A percentile compares a stretch with the other conserved stretches of the same genome.
These are phyloP conservation scores for Lachancea mirantina DNA, from an alignment of 805 yeast genomes.

Conservation along the genomic window DNA sequence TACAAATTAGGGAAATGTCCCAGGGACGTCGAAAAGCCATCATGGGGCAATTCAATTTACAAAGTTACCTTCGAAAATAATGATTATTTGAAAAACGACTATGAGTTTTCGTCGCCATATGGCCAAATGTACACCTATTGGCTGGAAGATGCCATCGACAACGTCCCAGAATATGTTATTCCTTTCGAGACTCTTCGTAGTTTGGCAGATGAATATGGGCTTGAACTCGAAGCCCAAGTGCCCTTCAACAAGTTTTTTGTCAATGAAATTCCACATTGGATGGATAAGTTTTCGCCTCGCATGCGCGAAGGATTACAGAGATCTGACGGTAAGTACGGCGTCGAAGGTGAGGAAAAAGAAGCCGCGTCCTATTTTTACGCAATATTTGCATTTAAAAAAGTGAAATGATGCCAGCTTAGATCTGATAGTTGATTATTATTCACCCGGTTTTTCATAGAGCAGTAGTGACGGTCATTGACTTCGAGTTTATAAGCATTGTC, in stretches of 20 bases:
- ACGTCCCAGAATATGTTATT: slow-evolving; percentile 94
- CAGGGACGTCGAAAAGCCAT: slow-evolving; percentile 41
- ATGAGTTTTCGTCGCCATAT: slow-evolving; percentile 63
- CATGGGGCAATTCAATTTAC: slow-evolving; percentile 84
- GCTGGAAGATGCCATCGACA: slow-evolving; percentile 87
- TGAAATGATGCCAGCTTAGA: slow-evolving; percentile 24
- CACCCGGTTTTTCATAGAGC: slow-evolving; percentile 44
- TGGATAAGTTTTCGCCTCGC: slow-evolving; percentile 48
- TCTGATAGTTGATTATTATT: neutral
- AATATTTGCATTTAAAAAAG: slow-evolving; percentile 74
- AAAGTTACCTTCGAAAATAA: slow-evolving; percentile 71
- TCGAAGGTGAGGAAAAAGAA: slow-evolving; percentile 84
- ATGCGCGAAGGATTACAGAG: slow-evolving; percentile 64
- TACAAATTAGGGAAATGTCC: slow-evolving; percentile 51
- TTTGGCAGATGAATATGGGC: slow-evolving; percentile 75
- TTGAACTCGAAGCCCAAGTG: slow-evolving; percentile 63
- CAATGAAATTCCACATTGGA: slow-evolving; percentile 66
- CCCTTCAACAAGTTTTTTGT: slow-evolving; percentile 78
- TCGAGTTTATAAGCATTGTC: slow-evolving; percentile 73
- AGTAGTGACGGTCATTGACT: slow-evolving; percentile 93
- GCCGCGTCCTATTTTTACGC: slow-evolving; percentile 79
- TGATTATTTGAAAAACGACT: slow-evolving; percentile 57
- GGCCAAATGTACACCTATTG: slow-evolving; percentile 81
- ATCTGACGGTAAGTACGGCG: slow-evolving; percentile 74
- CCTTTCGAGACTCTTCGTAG: slow-evolving; percentile 85